Base-by-base conservation (phyloP, 257 asterid species). In the Solanum appendiculatum region DNA sequence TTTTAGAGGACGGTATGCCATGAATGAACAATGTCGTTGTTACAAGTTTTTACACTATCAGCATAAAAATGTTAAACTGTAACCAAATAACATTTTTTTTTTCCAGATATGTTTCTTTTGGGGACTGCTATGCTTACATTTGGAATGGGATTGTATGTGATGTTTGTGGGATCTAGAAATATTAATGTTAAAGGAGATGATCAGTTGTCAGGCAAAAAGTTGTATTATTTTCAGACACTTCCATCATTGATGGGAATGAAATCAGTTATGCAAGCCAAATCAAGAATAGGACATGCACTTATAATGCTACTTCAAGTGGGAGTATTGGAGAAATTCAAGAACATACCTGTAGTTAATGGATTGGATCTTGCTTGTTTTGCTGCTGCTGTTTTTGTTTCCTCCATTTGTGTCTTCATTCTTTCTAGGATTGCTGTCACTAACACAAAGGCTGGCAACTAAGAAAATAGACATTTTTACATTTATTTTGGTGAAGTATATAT, bases 341-440 rank as follows among this genome's bases (percentile, higher is more conserved):
- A 88, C 54, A 78, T 94, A 73, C 94, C 96, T 18, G 87, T 94
- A 82, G 91, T 86, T 36, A 93, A 88, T 68, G 93, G 95, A 18
- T 33, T 91, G 31, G 99, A 96, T 90, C 97, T 96, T 46, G 98
- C 97, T 29, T 96, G 93, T 87, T 95, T 95, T 15, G 98, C 98
- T 6, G 98, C 91, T 25, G 92, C 94, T 46, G 87, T 96, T 5
- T 93, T 96, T 82, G 48, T 92, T 40, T 94, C 95, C 21, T 93
- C 99, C 13, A 94, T 95, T 86, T 90, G 95, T n/a, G 88, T 93
- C 16, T 92, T 93, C 88, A 36, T 95, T 46, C 97, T 96, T 82
- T 93, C 98, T n/a, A 93, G 87, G 88, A 91, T 94, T 73, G 86
- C 90, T 10, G 78, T 74, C 56, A 77, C 78, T n/a, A 84, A 56